Conservation (phyloP, 331 rosid genomes). For the Prunus yedoensis region DNA sequence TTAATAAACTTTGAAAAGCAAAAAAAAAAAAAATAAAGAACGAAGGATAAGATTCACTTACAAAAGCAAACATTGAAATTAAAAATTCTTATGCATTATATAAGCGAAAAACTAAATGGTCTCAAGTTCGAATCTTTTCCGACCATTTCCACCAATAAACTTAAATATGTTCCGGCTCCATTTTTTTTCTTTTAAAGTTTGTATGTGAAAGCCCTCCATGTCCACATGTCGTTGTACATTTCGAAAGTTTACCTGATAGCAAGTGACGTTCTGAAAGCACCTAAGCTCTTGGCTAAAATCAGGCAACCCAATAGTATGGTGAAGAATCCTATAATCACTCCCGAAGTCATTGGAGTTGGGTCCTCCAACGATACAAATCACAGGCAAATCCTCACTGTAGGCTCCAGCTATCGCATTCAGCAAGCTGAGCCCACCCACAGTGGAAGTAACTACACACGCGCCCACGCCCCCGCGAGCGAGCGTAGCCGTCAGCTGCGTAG, state of each 20-base stretch:
- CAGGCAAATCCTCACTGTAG: constrained; percentile 78
- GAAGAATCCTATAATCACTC: constrained; percentile 60
- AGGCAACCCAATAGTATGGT: constrained; percentile 83
- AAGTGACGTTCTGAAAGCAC: constrained; percentile 88
- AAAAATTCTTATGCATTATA: background rate
- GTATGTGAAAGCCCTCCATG: too few species aligned
- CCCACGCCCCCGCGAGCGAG: constrained; percentile 40
- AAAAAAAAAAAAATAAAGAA: too few species aligned
- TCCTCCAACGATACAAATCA: constrained; percentile 84
- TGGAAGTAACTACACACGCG: too few species aligned
- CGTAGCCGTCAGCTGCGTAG: constrained; percentile 89
- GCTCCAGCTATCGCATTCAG: constrained; percentile 94
- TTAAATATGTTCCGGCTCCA: too few species aligned
- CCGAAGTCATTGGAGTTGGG: constrained; percentile 91
- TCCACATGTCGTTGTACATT: too few species aligned
- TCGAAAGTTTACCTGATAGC: constrained; percentile 62
- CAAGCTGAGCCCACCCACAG: constrained; percentile 69
- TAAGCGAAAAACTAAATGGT: too few species aligned
- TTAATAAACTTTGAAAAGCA: background rate
- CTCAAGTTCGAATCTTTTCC: too few species aligned
- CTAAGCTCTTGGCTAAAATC: constrained; percentile 83
- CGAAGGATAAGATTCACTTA: too few species aligned
- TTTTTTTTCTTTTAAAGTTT: too few species aligned
- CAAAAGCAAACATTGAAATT: background rate
- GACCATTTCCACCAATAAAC: too few species aligned